These are phyloP conservation scores for Tetracladium marchalianum DNA, from an alignment of 495 filamentous ascomycete genomes.

Conservation along the genomic window DNA sequence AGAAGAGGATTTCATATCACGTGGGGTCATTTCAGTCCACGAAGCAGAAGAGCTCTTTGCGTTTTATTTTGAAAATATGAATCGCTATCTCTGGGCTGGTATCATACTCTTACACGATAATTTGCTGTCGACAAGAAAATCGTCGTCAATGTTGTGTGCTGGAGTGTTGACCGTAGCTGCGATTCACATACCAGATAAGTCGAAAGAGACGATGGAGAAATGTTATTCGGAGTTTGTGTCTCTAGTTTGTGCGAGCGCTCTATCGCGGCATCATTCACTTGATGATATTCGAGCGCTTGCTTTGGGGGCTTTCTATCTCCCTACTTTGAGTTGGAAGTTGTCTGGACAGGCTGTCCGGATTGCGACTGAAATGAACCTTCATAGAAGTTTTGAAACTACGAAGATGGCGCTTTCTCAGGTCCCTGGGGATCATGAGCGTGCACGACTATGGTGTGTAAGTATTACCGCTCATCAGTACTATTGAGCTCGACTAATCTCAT, in stretches of 20 bases:
- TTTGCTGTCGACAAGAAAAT: slow-evolving; percentile 21
- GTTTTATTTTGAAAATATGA: slow-evolving; percentile 23
- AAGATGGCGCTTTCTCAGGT: background rate
- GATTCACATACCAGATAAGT: slow-evolving; percentile 23
- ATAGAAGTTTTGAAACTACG: slow-evolving; percentile 31
- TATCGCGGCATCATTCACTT: slow-evolving; percentile 1
- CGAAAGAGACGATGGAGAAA: slow-evolving; percentile 25
- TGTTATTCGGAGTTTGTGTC: slow-evolving; percentile 23
- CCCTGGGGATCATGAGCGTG: slow-evolving; percentile 22
- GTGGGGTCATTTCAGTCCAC: slow-evolving; percentile 15
- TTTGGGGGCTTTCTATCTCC: slow-evolving; percentile 28
- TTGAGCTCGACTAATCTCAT: slow-evolving; percentile 30
- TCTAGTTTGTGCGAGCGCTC: slow-evolving; percentile 13
- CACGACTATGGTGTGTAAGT: background rate
- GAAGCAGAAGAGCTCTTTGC: slow-evolving; percentile 24
- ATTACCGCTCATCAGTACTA: background rate
- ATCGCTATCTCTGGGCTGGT: slow-evolving; percentile 39
- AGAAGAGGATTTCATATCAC: slow-evolving; percentile 27
- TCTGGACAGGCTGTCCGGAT: slow-evolving; percentile 28
- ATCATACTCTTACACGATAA: slow-evolving; percentile 37
- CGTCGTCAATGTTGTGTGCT: slow-evolving; percentile 22
- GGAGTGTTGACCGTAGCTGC: slow-evolving; percentile 26
- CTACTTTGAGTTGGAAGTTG: slow-evolving; percentile 24
- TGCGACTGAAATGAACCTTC: slow-evolving; percentile 27
- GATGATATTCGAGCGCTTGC: slow-evolving; percentile 27